phyloP scores from a whole-genome alignment of 2,329 filamentous ascomycete genomes.

The Hymenotorrendiella dingleyae region DNA sequence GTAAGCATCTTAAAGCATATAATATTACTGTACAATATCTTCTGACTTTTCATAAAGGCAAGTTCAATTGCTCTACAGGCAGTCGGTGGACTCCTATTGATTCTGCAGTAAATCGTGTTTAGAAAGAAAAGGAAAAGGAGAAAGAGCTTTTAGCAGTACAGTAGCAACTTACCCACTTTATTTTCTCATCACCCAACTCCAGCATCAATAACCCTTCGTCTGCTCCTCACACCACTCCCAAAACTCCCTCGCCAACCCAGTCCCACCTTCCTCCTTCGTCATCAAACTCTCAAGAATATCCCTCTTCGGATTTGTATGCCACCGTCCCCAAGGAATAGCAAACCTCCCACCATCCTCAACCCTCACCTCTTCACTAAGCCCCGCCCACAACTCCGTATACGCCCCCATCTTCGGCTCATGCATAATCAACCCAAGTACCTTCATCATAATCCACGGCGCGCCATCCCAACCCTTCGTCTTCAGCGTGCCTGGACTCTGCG shows the following conservation, averaged over 20 bases:
- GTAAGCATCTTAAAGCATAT: no score
- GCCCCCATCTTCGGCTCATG: not conserved
- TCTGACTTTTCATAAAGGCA: no score
- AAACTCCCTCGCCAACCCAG: constrained; percentile 3
- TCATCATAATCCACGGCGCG: not conserved
- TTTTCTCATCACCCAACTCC: no score
- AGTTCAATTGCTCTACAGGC: no score
- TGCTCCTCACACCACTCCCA: constrained; percentile 5
- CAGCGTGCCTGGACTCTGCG: constrained; percentile 1
- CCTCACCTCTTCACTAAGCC: not conserved
- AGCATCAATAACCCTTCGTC: no score
- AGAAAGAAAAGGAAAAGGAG: no score
- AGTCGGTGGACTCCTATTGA: no score
- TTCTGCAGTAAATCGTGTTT: no score
- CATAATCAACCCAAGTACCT: not conserved
- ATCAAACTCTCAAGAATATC: constrained; percentile 1
- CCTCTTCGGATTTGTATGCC: not conserved
- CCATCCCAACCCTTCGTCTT: not conserved
- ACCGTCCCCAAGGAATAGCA: constrained; percentile 5
- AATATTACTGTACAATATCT: no score
- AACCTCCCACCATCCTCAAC: constrained; percentile 2
- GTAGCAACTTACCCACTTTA: no score
- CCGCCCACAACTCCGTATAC: constrained; percentile 1
- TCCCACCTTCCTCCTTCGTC: constrained; percentile 1
- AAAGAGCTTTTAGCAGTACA: no score